These are phyloP conservation scores for Sisymbrium irio DNA, from an alignment of 345 rosid species.

Conservation along the genomic window DNA sequence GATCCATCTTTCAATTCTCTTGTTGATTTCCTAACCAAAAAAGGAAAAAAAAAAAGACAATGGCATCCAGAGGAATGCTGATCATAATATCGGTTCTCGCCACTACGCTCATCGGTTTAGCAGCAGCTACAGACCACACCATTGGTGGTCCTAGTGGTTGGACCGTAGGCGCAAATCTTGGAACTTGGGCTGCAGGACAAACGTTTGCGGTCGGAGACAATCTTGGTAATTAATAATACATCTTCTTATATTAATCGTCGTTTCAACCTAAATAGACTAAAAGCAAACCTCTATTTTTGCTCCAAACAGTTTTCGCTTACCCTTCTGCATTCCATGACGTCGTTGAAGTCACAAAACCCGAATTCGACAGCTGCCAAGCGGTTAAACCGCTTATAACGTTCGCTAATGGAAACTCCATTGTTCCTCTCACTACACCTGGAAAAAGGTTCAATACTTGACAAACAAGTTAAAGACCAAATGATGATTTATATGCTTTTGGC, in stretches of 20 bases:
- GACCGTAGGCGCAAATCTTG: constrained; percentile 46
- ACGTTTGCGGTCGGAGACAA: constrained; percentile 57
- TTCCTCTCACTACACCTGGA: constrained; percentile 60
- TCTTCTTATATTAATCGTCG: background rate
- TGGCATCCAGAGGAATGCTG: constrained; percentile 28
- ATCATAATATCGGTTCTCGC: constrained; percentile 25
- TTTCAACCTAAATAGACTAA: constrained; percentile 1
- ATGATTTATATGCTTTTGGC: background rate
- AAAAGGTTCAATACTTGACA: constrained; percentile 34
- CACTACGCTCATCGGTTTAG: constrained; percentile 44
- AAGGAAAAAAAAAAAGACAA: background rate
- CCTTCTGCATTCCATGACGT: constrained; percentile 50
- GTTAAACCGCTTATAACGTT: constrained; percentile 43
- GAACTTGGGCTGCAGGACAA: constrained; percentile 57
- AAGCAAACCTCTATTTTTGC: constrained; percentile 2
- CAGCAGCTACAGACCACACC: constrained; percentile 51
- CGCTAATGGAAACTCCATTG: constrained; percentile 49
- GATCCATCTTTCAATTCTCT: constrained; percentile 2
- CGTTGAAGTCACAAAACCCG: constrained; percentile 56
- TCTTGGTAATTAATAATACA: constrained; percentile 44
- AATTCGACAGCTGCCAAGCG: constrained; percentile 53
- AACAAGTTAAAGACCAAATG: background rate
- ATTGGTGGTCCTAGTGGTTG: constrained; percentile 75
- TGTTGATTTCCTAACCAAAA: background rate
- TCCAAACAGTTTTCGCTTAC: constrained; percentile 51